Evolutionary conservation across 2,329 filamentous ascomycete genomes (phyloP).

Genomic region (Fusarium poae): DNA sequence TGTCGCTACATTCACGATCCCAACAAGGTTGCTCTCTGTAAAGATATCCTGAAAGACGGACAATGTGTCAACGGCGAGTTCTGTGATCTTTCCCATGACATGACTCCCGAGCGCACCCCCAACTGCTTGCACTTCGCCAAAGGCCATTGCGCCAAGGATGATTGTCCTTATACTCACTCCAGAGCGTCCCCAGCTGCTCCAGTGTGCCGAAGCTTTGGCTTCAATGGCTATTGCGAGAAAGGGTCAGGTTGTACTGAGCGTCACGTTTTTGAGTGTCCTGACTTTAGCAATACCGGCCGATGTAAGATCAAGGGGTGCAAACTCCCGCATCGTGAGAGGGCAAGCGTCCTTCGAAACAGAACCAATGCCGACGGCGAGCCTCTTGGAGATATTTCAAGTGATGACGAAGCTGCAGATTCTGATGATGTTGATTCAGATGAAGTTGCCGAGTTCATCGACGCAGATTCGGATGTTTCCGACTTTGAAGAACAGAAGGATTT

Average conservation of each 20-base stretch:
- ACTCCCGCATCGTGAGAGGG: constrained; percentile 88
- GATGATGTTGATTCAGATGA: constrained; percentile 86
- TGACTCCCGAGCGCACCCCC: constrained; percentile 85
- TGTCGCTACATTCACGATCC: constrained; percentile 89
- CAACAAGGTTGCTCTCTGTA: constrained; percentile 90
- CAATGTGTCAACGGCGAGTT: constrained; percentile 80
- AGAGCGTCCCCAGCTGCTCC: constrained; percentile 80
- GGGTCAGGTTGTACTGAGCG: constrained; percentile 82
- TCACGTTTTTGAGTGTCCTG: constrained; percentile 93
- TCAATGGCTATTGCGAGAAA: constrained; percentile 88
- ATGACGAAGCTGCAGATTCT: constrained; percentile 78
- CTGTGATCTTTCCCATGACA: constrained; percentile 92
- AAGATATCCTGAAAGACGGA: constrained; percentile 84
- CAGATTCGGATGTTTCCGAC: constrained; percentile 66
- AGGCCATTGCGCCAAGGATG: constrained; percentile 87
- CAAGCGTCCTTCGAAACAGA: constrained; percentile 80
- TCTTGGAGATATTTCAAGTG: constrained; percentile 80
- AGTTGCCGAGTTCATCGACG: constrained; percentile 73
- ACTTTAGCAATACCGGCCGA: constrained; percentile 89
- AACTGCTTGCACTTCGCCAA: constrained; percentile 91
- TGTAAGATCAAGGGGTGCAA: constrained; percentile 87
- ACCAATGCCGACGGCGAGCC: constrained; percentile 68
- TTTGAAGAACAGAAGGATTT: constrained; percentile 72
- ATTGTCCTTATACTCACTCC: constrained; percentile 90
- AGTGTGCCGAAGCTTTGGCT: constrained; percentile 87